Conservation (phyloP, 2,329 filamentous ascomycete species). For the Colletotrichum salicis region DNA sequence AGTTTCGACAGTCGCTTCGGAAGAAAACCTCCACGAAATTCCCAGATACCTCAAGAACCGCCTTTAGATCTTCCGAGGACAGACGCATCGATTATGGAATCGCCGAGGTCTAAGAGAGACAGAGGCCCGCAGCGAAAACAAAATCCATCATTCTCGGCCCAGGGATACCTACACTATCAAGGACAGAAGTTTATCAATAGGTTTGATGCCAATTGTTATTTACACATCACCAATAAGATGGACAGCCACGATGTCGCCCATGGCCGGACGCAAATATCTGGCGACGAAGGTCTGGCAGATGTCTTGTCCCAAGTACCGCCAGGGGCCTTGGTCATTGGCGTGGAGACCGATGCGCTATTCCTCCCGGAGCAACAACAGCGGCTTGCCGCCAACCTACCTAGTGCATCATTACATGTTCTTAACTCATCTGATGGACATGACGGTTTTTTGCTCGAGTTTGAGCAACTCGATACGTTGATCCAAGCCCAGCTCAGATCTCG, state of each 20-base stretch:
- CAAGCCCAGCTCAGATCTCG: conserved; percentile 33
- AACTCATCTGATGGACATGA: conserved; percentile 47
- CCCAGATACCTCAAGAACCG: conserved; percentile 39
- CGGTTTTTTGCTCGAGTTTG: conserved; percentile 50
- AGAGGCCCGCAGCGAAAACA: not conserved
- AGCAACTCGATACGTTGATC: conserved; percentile 43
- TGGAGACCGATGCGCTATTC: conserved; percentile 49
- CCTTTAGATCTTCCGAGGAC: conserved; percentile 48
- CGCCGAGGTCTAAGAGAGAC: not conserved
- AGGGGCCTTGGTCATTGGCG: conserved; percentile 46
- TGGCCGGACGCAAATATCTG: conserved; percentile 50
- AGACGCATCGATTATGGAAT: conserved; percentile 48
- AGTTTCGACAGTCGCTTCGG: conserved; percentile 50
- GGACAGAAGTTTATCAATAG: conserved; percentile 50
- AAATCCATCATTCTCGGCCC: conserved; percentile 46
- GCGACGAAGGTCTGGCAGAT: conserved; percentile 37
- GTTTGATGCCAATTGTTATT: conserved; percentile 53
- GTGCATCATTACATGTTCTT: conserved; percentile 42
- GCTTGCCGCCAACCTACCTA: conserved; percentile 43
- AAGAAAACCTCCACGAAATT: conserved; percentile 66
- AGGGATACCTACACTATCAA: conserved; percentile 51
- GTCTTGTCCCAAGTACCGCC: conserved; percentile 40
- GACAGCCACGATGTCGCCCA: conserved; percentile 49
- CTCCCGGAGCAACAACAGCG: conserved; percentile 44
- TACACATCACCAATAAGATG: conserved; percentile 51